A percentile compares a stretch with the other conserved stretches of the same genome.
Conservation (phyloP, 2,329 filamentous ascomycete genomes). For the Xylaria sp. region DNA sequence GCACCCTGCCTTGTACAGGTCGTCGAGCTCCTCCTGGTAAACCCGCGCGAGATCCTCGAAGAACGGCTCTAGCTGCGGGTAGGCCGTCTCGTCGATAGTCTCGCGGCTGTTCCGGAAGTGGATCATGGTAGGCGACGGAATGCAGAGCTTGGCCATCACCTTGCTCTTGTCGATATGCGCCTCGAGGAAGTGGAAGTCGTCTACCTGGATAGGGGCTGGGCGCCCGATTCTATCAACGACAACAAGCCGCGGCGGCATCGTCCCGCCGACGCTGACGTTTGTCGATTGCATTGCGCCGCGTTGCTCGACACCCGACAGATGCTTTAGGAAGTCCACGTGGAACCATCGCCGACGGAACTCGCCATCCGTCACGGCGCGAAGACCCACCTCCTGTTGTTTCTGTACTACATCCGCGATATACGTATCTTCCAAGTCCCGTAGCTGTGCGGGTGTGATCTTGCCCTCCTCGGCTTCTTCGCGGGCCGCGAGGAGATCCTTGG, state of each 20-base stretch:
- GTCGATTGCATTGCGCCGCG: constrained; percentile 58
- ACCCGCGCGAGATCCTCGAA: constrained; percentile 66
- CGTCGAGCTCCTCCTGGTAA: constrained; percentile 65
- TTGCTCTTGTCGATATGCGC: constrained; percentile 55
- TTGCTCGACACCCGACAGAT: constrained; percentile 64
- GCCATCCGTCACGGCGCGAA: constrained; percentile 65
- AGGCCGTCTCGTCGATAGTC: constrained; percentile 62
- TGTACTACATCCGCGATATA: constrained; percentile 60
- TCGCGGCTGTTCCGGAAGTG: constrained; percentile 68
- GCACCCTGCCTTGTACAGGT: constrained; percentile 63
- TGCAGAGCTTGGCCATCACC: constrained; percentile 64
- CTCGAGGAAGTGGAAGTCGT: constrained; percentile 66
- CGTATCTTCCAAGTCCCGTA: constrained; percentile 63
- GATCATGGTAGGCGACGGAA: constrained; percentile 69
- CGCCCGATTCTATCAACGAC: constrained; percentile 66
- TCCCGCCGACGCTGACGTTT: constrained; percentile 59
- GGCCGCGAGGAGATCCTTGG: constrained; percentile 60
- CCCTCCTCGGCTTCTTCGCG: constrained; percentile 60
- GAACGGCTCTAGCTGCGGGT: constrained; percentile 65
- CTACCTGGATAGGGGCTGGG: constrained; percentile 64
- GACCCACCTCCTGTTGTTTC: constrained; percentile 60
- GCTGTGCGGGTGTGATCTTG: constrained; percentile 55
- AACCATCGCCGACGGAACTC: constrained; percentile 68
- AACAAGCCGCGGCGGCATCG: constrained; percentile 64
- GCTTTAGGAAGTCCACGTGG: constrained; percentile 68